phyloP scores from a whole-genome alignment of 768 basidiomycete genomes.

The Leccinum pellstonianum region DNA sequence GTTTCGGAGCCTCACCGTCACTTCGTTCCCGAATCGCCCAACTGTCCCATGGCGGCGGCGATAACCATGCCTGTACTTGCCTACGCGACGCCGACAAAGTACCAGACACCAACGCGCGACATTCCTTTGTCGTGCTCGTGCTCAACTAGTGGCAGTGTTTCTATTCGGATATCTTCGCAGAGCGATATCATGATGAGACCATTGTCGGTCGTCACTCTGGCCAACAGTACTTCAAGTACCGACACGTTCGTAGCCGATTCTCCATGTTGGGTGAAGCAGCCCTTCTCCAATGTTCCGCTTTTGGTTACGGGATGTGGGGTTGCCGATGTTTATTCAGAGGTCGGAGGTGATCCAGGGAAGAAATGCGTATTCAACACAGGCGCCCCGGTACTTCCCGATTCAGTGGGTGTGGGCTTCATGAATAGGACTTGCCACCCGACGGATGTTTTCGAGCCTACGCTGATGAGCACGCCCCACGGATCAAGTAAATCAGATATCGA shows the following conservation, averaged over 20 bases:
- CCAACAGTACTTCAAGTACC: conserved; percentile 16
- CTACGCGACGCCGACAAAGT: conserved; percentile 8
- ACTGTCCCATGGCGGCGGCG: neutral
- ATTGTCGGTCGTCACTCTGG: conserved; percentile 7
- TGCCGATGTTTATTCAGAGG: neutral
- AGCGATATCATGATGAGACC: conserved; percentile 4
- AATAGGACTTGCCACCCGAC: neutral
- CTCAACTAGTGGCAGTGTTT: conserved; percentile 4
- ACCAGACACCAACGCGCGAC: neutral
- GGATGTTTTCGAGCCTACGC: conserved; percentile 13
- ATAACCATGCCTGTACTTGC: neutral
- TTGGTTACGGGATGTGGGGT: neutral
- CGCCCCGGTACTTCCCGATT: neutral
- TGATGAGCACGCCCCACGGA: conserved; percentile 19
- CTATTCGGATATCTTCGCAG: conserved; percentile 10
- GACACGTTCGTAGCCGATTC: conserved; percentile 27
- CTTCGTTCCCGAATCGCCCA: neutral
- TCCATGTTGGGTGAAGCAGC: conserved; percentile 15
- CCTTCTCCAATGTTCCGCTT: conserved; percentile 5
- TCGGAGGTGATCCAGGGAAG: neutral
- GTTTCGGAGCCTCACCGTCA: neutral
- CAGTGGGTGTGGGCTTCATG: neutral
- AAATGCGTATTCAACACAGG: neutral
- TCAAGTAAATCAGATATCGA: neutral
- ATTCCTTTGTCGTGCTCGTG: neutral